Base-by-base conservation (phyloP, 495 filamentous ascomycete genomes). In the Cercophora sp. region DNA sequence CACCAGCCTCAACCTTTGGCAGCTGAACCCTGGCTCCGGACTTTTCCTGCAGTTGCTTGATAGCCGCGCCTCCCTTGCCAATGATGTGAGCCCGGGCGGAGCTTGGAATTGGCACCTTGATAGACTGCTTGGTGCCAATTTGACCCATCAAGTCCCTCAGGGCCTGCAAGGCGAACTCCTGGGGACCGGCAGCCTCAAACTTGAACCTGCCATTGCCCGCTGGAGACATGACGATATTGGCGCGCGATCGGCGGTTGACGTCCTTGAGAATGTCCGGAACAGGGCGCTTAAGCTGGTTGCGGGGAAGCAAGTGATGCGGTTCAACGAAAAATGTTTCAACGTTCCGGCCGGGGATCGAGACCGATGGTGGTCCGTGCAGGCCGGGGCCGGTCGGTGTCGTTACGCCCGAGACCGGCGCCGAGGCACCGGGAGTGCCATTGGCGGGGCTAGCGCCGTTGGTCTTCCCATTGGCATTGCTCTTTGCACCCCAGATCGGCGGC, bases 1-100 rank as follows among this genome's bases (percentile, higher is more conserved):
- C 59, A n/a, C 22, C 56, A 20, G 85, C 84, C 18, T 91, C 88
- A 11, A 74, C 73, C 64, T 87, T 92, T 13, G 91, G 91, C 52
- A 99, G 79, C 60, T 92, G 88, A 55, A 99, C 88, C 32, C 83
- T 82, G 15, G 93, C 91, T 42, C 91, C 89, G 0, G 88, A 89
- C 57, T 86, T 84, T 65, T 87, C 85, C 67, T 87, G 84, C 47
- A 99, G 82, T 25, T 85, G 82, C 63, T 95, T 89, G 60, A 99
- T 88, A 32, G 85, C 91, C n/a, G 87, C 77, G 48, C 94, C 94
- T 66, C 86, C 82, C 46, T 86, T 88, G 62, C 93, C 94, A 66
- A 99, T 96, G 64, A 99, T 88, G 66, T 89, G 83, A 11, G 89
- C 78, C 41, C 89, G 83, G 4, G 88, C 81, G 26, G 87, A 91